Evolutionary conservation across 176 grass and related monocot genomes (phyloP), one percentile per base, ranked within the genome.

Genomic region (Leersia perrieri): DNA sequence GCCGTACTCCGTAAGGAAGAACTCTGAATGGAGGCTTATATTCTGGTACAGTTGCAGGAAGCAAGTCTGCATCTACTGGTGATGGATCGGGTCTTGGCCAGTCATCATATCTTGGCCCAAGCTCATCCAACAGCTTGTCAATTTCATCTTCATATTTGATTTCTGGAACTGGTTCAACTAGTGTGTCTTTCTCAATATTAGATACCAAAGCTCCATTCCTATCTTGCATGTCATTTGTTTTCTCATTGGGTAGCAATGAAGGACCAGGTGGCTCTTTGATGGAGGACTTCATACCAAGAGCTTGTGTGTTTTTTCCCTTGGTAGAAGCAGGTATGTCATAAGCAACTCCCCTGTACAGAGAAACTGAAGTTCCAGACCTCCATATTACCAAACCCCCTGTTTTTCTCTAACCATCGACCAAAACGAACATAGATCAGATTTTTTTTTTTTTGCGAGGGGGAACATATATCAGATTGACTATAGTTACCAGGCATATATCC

Each of bases 361-460:
- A 98, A 80, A 98, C 74, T 58, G 90, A 98, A 76, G 90, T 95
- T 47, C 95, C 92, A 80, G 95, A 95, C 41, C 92, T 88, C 95
- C 95, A 98, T 87, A 98, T 95, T 62, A 98, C 88, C 82, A 98
- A 83, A 0, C 95, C 95, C 39, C 95, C 95, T 83, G 90, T 95
- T 94, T 93, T 98, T 89, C 92, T 98, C 95, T 98, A 85, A 82
- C 71, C 58, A 71, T 53, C 68, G 71, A 22, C 14, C 7, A 47
- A 27, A 58, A 66, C 22, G 47, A 91, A 61, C 35, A 27, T 12
- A 73, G 76, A 81, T 90, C 77, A 91, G 67, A 73, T 45, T 45
- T 10, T 60, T 31, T 16, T n/a, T n/a, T n/a, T n/a, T n/a, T n/a
- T n/a, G n/a, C n/a, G n/a, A n/a, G n/a, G n/a, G n/a, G n/a, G 47